A percentile compares a stretch with the other conserved stretches of the same genome.
These are phyloP conservation scores for Blastobotrys muscicola DNA, from an alignment of 805 yeast genomes.

Conservation along the genomic window DNA sequence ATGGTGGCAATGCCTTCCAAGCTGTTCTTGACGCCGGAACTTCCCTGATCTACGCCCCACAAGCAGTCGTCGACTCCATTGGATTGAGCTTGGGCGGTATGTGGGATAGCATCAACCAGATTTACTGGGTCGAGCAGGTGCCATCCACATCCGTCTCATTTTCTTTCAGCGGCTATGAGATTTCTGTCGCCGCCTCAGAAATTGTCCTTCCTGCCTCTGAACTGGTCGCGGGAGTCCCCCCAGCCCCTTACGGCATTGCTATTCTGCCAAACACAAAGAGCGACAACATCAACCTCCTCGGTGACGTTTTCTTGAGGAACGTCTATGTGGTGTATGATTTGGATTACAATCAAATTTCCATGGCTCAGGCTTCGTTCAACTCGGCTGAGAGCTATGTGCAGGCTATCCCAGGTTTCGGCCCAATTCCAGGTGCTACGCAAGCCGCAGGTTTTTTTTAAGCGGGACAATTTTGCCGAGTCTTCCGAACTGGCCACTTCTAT, in stretches of 20 bases:
- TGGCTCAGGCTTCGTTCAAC: slow-evolving; percentile 14
- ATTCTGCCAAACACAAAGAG: slow-evolving; percentile 12
- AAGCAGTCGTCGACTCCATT: slow-evolving; percentile 16
- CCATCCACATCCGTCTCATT: slow-evolving; percentile 4
- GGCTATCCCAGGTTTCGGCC: slow-evolving; percentile 1
- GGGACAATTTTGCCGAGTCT: no score
- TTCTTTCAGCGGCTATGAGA: slow-evolving; percentile 12
- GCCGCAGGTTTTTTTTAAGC: no score
- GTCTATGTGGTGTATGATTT: slow-evolving; percentile 15
- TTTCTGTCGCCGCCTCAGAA: slow-evolving; percentile 18
- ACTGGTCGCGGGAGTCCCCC: slow-evolving; percentile 8
- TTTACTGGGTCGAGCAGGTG: slow-evolving; percentile 1
- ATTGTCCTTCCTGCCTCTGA: slow-evolving; percentile 18
- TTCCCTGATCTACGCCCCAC: slow-evolving; percentile 41
- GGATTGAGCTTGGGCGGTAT: slow-evolving; percentile 28
- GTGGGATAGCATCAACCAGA: not conserved
- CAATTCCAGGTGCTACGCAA: slow-evolving; percentile 2
- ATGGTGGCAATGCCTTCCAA: slow-evolving; percentile 26
- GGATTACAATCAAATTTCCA: slow-evolving; percentile 10
- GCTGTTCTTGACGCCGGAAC: slow-evolving; percentile 51
- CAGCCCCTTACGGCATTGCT: slow-evolving; percentile 8
- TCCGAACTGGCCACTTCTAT: no score
- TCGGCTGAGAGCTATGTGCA: slow-evolving; percentile 2
- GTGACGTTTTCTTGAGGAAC: slow-evolving; percentile 15
- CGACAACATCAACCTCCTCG: slow-evolving; percentile 11